Conservation (phyloP, 2,329 filamentous ascomycete species). For the Paracorniculantispora psalliotae region DNA sequence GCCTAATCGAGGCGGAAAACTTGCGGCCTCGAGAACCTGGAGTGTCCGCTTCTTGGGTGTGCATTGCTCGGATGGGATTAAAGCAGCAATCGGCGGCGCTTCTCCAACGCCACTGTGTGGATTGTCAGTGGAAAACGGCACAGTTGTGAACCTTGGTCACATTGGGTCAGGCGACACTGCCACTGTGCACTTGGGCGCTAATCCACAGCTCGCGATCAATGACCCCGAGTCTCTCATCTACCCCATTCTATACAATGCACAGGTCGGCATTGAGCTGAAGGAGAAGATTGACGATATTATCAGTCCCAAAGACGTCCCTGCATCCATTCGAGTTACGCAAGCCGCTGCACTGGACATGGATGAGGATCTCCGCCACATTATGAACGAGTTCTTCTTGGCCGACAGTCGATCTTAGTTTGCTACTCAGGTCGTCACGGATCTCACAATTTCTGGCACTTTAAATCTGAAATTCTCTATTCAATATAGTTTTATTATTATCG, state of each 20-base stretch:
- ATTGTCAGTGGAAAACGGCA: constrained; percentile 4
- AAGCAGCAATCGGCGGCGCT: not conserved
- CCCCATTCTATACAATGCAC: constrained; percentile 17
- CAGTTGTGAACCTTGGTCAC: constrained; percentile 13
- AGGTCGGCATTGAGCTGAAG: constrained; percentile 17
- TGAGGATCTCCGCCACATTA: constrained; percentile 16
- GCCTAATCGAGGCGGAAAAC: constrained; percentile 1
- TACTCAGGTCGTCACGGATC: too few relatives aligned
- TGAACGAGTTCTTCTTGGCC: constrained; percentile 19
- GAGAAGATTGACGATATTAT: constrained; percentile 17
- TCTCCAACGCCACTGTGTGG: not conserved
- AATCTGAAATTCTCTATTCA: too few relatives aligned
- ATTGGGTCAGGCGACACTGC: constrained; percentile 11
- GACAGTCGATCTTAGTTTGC: constrained; percentile 13
- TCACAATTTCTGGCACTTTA: too few relatives aligned
- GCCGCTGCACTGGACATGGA: constrained; percentile 20
- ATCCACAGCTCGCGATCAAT: constrained; percentile 15
- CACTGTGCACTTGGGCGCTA: constrained; percentile 13
- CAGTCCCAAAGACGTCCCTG: constrained; percentile 1
- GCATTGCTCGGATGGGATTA: not conserved
- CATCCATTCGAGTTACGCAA: constrained; percentile 15
- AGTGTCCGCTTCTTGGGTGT: constrained; percentile 11
- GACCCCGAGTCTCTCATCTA: constrained; percentile 15
- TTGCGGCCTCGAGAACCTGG: constrained; percentile 10
- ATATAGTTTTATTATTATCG: not conserved